phyloP scores from a whole-genome alignment of 2,329 filamentous ascomycete species.

The Aspergillus sp. region DNA sequence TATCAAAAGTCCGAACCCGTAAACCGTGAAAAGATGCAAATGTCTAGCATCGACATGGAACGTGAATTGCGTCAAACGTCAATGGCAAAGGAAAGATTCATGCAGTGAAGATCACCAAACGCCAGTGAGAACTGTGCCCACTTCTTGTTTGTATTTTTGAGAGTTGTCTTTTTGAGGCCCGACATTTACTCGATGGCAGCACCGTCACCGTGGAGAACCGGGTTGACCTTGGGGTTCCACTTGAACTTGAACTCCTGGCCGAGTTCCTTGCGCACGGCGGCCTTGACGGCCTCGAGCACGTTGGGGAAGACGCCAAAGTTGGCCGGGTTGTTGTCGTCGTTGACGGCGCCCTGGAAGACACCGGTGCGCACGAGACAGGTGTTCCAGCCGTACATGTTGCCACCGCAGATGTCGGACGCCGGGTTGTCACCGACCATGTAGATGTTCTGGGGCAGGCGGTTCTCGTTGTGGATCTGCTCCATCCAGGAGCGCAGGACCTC shows the following conservation, averaged over 20 bases:
- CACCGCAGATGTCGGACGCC: constrained; percentile 70
- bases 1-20: constrained; percentile 24
- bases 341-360: constrained; percentile 74
- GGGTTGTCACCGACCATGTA: constrained; percentile 79
- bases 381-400: constrained; percentile 82
- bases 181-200: constrained; percentile 54
- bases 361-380: constrained; percentile 75
- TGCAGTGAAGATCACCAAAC: constrained; percentile 11
- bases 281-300: constrained; percentile 68
- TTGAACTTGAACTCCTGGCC: constrained; percentile 72
- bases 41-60: constrained; percentile 3
- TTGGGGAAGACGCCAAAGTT: constrained; percentile 74
- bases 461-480: constrained; percentile 72
- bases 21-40: constrained; percentile 6
- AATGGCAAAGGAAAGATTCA: constrained; percentile 8
- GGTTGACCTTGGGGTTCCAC: constrained; percentile 71
- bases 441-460: constrained; percentile 65
- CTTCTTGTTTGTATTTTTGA: too few relatives aligned
- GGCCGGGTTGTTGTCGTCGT: constrained; percentile 74
- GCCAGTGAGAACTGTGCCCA: constrained; percentile 7
- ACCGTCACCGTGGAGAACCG: constrained; percentile 56
- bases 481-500: constrained; percentile 73
- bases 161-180: constrained; percentile 9
- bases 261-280: constrained; percentile 66
- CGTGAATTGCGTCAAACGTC: neutral